Conservation (phyloP, 805 yeast species). For the Kockiozyma suomiensis region DNA sequence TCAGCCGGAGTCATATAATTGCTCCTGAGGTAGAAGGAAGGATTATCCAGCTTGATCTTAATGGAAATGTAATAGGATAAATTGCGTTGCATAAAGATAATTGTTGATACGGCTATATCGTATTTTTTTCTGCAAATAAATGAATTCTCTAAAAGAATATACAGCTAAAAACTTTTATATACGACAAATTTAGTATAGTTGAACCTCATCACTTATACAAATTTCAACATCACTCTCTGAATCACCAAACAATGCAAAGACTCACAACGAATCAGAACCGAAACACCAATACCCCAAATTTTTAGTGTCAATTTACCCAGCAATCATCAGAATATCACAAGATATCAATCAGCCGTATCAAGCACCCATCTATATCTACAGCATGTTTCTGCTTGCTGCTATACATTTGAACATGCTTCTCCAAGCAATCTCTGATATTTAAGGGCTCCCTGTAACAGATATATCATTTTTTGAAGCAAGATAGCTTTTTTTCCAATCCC, state of each 20-base stretch:
- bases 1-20: constrained; percentile 3
- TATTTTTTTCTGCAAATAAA: background rate
- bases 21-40: constrained; percentile 27
- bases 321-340: background rate
- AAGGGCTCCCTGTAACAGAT: background rate
- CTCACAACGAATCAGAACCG: background rate
- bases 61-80: background rate
- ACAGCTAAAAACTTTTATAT: background rate
- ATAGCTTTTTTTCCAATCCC: constrained; percentile 57
- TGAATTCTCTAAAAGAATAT: too few relatives aligned
- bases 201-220: too few relatives aligned
- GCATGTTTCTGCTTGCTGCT: background rate
- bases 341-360: background rate
- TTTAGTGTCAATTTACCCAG: background rate
- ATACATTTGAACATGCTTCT: background rate
- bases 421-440: background rate
- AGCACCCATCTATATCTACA: background rate
- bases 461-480: background rate
- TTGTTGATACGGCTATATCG: background rate
- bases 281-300: constrained; percentile 6
- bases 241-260: background rate
- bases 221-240: too few relatives aligned
- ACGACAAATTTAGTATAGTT: too few relatives aligned
- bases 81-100: too few relatives aligned
- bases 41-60: constrained; percentile 5